Evolutionary conservation across 2,329 filamentous ascomycete genomes (phyloP).

Genomic region (Coniochaeta hoffmannii): DNA sequence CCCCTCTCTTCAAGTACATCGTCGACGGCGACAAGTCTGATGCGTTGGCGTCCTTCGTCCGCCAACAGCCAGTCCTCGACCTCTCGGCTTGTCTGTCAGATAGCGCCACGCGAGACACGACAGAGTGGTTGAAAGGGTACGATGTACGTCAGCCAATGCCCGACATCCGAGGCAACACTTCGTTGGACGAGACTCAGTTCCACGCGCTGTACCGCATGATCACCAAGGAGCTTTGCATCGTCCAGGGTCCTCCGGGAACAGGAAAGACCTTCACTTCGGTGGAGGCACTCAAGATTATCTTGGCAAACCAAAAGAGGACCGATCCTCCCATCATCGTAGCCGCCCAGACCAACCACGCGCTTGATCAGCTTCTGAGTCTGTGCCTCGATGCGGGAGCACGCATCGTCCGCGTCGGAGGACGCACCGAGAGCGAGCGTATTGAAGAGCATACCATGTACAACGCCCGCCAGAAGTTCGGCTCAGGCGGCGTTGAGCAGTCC

Average conservation of each 20-base stretch:
- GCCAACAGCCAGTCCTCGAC: conserved; percentile 21
- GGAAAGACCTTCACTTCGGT: conserved; percentile 80
- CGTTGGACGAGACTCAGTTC: conserved; percentile 65
- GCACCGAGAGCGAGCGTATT: conserved; percentile 59
- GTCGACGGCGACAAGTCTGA: conserved; percentile 34
- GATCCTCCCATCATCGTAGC: conserved; percentile 70
- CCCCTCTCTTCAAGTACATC: conserved; percentile 57
- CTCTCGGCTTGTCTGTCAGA: conserved; percentile 23
- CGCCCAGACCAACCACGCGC: conserved; percentile 84
- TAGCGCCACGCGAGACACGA: background rate
- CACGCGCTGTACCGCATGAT: conserved; percentile 62
- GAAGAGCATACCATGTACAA: conserved; percentile 60
- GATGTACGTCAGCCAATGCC: conserved; percentile 17
- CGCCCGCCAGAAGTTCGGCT: conserved; percentile 32
- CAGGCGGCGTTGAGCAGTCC: conserved; percentile 12
- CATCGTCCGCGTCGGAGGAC: conserved; percentile 56
- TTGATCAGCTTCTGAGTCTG: conserved; percentile 71
- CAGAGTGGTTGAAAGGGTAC: conserved; percentile 11
- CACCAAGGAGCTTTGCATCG: conserved; percentile 62
- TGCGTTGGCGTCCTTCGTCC: conserved; percentile 21
- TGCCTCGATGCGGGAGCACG: conserved; percentile 46
- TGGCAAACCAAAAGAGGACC: conserved; percentile 45
- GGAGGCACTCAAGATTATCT: conserved; percentile 57
- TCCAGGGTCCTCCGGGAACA: conserved; percentile 74
- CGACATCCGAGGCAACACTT: conserved; percentile 19